Conservation (phyloP, 2,329 filamentous ascomycete species). For the Bimuria novae-zelandiae region DNA sequence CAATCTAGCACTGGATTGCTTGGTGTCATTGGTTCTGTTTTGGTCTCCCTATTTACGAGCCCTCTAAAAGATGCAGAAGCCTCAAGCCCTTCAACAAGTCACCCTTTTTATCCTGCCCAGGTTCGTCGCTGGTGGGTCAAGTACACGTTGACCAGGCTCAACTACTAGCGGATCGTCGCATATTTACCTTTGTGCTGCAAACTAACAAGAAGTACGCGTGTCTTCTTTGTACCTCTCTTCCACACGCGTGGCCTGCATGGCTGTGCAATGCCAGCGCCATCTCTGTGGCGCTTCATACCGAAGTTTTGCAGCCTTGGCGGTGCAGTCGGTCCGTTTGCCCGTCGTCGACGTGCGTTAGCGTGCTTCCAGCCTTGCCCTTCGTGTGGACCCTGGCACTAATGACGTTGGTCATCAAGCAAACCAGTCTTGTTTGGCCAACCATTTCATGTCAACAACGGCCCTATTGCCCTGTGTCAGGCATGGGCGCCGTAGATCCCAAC, state of each 20-base stretch:
- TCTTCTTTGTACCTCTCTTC: no score
- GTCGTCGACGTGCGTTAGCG: constrained; percentile 3
- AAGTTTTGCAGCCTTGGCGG: neutral
- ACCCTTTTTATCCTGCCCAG: no score
- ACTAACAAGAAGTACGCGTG: no score
- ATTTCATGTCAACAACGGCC: constrained; percentile 10
- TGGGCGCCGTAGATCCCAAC: constrained; percentile 4
- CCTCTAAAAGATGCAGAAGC: no score
- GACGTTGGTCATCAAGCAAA: constrained; percentile 9
- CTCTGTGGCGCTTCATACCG: neutral
- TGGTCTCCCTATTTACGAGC: no score
- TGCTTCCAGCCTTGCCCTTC: neutral
- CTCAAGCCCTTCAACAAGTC: no score
- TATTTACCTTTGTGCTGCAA: no score
- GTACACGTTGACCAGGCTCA: no score
- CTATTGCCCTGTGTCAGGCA: neutral
- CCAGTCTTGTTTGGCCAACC: constrained; percentile 4
- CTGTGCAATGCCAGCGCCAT: neutral
- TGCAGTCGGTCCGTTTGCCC: neutral
- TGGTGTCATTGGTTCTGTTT: neutral
- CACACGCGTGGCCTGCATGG: constrained; percentile 2
- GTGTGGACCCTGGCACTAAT: constrained; percentile 6
- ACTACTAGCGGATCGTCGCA: no score
- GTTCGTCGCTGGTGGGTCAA: no score
- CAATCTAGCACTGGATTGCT: neutral